Base-by-base conservation (phyloP, 2,329 filamentous ascomycete species). In the Nigrospora sphaerica region DNA sequence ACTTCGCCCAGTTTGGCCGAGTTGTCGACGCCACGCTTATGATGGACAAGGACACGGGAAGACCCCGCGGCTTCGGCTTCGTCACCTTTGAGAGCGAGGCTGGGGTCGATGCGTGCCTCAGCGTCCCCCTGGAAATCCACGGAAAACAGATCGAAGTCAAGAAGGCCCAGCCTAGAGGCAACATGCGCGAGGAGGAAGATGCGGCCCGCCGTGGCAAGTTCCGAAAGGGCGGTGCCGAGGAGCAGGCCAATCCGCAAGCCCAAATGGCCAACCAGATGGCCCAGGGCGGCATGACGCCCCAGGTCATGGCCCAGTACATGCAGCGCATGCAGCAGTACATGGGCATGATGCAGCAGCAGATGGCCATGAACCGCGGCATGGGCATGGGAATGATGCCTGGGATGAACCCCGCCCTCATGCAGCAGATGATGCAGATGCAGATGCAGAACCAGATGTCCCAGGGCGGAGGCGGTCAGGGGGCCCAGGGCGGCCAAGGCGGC, bases 41-140 rank as follows among this genome's bases (percentile, higher is more conserved):
- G 93, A 98, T 98, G 83, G 93, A 98, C 66, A 98, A 98, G 69
- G 93, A 98, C 65, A 98, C 93, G 1, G 93, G 93, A n/a, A 82
- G 93, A 36, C 93, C 93, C 3, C 80, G 93, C 61, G 93, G 93
- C 2, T 98, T 98, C 60, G 93, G 93, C 13, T 98, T 98, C 65
- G 93, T 98, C 45, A 98, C 93, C 0, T 98, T 98, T 57, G 93
- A 98, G 68, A 95, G 85, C 55, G 93, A 98, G 60, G 84, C 88
- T 14, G 93, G 93, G 16, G 93, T 98, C 39, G 93, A 98, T 54
- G 86, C 88, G 32, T 95, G 91, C 50, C 81, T 98, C 38, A 83
- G 85, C 46, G 80, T 84, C 18, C 87, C 89, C 14, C 78, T 98
- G 12, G 88, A 93, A 62, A 97, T 98, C 49, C 86, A 95, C 52